Evolutionary conservation across 1,139 yeast genomes (phyloP), one percentile per base, ranked within the genome.

Genomic region (Debaryomyces sp.): DNA sequence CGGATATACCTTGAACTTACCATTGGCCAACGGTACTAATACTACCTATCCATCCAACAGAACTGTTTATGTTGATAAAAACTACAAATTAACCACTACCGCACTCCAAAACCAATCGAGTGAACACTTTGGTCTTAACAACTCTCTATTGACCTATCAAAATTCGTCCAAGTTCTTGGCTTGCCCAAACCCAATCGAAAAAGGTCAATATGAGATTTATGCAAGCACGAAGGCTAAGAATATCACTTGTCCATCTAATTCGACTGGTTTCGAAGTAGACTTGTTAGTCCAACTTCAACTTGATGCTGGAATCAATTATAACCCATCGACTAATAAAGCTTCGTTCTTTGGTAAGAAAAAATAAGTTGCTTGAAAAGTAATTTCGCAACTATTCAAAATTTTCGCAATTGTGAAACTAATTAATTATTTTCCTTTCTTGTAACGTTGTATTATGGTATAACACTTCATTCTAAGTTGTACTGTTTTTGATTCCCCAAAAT

Each of bases 1-100:
- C 30, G 73, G 71, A 15, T 71, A 70, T 57, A 62, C 64, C 13
- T 66, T 71, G 54, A 70, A 70, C 54, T 60, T 71, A 34, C 75
- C 75, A 8, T 38, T 26, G 13, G 50, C 57, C 38, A 45, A 54
- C 32, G 51, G 51, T 18, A 50, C 55, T 18, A 51, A 53, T 17
- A 57, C 54, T 27, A 42, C 53, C 9, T 41, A 52, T 15, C 63
- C 68, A 10, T 54, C 62, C 2, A 52, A 57, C 44, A 49, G 52
- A 22, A 65, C 67, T 35, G 71, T 70, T 7, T 58, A 54, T 41
- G 66, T 71, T 26, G 64, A 67, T 55, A 54, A 53, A 15, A 47
- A 59, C 8, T 51, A 56, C 46, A 62, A 61, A 52, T 63, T 70
- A 55, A 56, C 64, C 38, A 63, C 69, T 22, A 53, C 66, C 24